Percentiles rank a stretch among this genome's conserved stretches.
Conservation (phyloP, 257 asterid genomes). For the Asclepias syriaca region DNA sequence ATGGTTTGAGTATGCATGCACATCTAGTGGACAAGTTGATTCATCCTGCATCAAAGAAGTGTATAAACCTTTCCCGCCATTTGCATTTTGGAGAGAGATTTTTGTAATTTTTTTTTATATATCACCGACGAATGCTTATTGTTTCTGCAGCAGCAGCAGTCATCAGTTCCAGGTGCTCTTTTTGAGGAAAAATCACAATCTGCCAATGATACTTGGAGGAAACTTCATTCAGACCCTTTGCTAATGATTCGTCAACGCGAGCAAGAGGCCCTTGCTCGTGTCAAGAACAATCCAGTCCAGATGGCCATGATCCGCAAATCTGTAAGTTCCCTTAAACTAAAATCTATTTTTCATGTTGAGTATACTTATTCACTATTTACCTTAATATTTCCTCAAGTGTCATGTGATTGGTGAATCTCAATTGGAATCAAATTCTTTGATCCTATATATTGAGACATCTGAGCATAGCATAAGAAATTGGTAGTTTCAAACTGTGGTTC, state of each 20-base stretch:
- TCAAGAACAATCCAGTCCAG: slow-evolving; percentile 86
- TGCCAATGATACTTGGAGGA: slow-evolving; percentile 97
- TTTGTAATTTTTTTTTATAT: neutral
- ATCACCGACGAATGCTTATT: neutral
- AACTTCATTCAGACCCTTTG: slow-evolving; percentile 91
- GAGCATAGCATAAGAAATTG: neutral
- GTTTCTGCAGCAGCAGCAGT: slow-evolving; percentile 42
- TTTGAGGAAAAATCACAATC: slow-evolving; percentile 92
- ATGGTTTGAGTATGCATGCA: neutral
- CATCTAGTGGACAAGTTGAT: neutral
- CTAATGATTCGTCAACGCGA: slow-evolving; percentile 90
- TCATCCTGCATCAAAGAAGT: neutral
- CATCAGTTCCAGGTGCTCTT: slow-evolving; percentile 63
- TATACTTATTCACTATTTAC: neutral
- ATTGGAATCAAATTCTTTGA: neutral
- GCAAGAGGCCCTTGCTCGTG: slow-evolving; percentile 93
- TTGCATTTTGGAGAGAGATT: neutral
- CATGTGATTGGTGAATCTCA: neutral
- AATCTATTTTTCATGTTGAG: neutral
- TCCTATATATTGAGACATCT: neutral
- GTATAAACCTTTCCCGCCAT: neutral
- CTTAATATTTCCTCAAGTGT: neutral
- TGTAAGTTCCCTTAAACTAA: slow-evolving; percentile 34
- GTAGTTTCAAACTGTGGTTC: neutral
- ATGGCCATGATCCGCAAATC: slow-evolving; percentile 97